Conservation (phyloP, 2,329 filamentous ascomycete species). For the Bipolaris gigantea region DNA sequence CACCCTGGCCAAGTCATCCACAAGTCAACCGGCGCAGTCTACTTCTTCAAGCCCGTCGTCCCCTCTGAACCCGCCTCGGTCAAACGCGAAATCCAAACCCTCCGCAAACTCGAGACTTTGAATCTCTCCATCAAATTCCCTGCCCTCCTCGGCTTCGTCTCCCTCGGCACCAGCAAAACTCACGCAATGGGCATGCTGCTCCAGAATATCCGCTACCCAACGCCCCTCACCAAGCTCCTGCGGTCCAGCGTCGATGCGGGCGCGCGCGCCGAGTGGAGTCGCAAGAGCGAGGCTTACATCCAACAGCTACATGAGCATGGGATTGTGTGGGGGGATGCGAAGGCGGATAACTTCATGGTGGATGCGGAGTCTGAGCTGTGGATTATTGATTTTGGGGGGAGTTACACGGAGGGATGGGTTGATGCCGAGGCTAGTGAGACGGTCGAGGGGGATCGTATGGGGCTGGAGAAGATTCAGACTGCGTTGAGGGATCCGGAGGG, state of each 20-base stretch:
- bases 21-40: constrained; percentile 1
- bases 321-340: constrained; percentile 35
- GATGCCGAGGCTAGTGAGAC: constrained; percentile 44
- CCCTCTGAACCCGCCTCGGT: constrained; percentile 13
- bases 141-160: constrained; percentile 13
- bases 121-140: constrained; percentile 19
- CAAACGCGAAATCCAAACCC: constrained; percentile 22
- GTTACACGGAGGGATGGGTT: constrained; percentile 48
- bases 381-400: constrained; percentile 48
- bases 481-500: constrained; percentile 17
- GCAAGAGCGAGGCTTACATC: constrained; percentile 15
- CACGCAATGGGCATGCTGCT: constrained; percentile 20
- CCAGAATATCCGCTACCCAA: constrained; percentile 12
- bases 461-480: constrained; percentile 19
- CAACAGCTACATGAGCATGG: constrained; percentile 14
- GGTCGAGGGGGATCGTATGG: constrained; percentile 45
- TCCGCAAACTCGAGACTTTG: constrained; percentile 13
- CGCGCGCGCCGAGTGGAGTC: constrained; percentile 16
- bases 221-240: constrained; percentile 19
- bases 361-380: constrained; percentile 43
- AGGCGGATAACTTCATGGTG: constrained; percentile 45
- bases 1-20: constrained; percentile 20
- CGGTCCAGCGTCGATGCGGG: constrained; percentile 9
- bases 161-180: constrained; percentile 12
- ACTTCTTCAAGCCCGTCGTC: constrained; percentile 25